Base-by-base conservation (phyloP, 2,329 filamentous ascomycete species). In the Furcasterigmium sp. region DNA sequence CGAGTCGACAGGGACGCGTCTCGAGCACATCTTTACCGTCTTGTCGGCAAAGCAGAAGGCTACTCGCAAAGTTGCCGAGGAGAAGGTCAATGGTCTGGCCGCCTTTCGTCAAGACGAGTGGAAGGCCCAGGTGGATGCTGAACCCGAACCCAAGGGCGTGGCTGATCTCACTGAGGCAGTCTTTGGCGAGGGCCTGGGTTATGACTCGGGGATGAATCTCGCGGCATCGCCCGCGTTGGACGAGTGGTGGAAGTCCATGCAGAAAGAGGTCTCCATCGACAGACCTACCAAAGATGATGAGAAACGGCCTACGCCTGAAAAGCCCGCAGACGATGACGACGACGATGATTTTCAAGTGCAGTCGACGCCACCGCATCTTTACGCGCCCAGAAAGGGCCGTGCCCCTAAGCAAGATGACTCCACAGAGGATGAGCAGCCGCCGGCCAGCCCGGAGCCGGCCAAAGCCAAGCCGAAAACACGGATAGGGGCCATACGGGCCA, bases 341-440 rank as follows among this genome's bases (percentile, higher is more conserved):
- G 69, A 70, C n/a, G 69, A 69, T 36, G 73, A 75, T 43, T 78
- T 77, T 38, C 68, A 78, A 48, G 60, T 76, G 8, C 75, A 76
- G 46, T 58, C 63, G 17, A 74, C 72, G 2, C 73, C 73, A 3
- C 65, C 68, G 13, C 60, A 60, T 34, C 56, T 67, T 32, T 51
- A 48, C 37, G 52, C 60, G 11, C 51, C 53, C 23, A 47, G 51
- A 35, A 62, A 56, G 20, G 37, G 40, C 44, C 26, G 44, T 37
- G 30, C 45, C 39, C 34, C 49, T 32, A 14, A 38, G 29, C 38
- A 44, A 32, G 39, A 40, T 44, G 40, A 49, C 4, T 58, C 53
- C n/a, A 65, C 62, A 9, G 62, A 62, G 18, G 63, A 56, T 8
- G 63, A 61, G 23, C 54, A 60, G 5, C 52, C 54, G 2, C 41